These are phyloP conservation scores for Suillus alpinus DNA, from an alignment of 768 basidiomycete genomes.

Conservation along the genomic window DNA sequence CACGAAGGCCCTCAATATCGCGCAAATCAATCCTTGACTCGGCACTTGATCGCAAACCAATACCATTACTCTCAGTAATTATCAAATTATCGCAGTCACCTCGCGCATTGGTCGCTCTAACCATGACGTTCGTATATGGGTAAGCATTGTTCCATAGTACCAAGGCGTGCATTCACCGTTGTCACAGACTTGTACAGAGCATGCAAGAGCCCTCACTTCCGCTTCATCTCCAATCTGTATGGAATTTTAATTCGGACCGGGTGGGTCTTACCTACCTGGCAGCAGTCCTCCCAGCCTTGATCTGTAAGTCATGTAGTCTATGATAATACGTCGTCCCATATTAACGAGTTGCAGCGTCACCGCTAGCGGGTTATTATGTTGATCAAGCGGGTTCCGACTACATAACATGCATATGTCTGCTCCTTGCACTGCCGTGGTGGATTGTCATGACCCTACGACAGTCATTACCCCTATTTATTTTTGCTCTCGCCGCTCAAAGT, in stretches of 20 bases:
- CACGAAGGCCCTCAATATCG: background rate
- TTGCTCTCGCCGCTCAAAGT: conserved; percentile 55
- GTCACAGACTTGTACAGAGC: conserved; percentile 42
- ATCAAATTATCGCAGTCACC: conserved; percentile 41
- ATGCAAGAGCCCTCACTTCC: conserved; percentile 58
- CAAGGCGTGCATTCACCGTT: conserved; percentile 1
- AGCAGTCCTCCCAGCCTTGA: conserved; percentile 57
- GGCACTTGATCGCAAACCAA: conserved; percentile 18
- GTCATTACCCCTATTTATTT: conserved; percentile 42
- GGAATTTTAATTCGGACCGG: conserved; percentile 43
- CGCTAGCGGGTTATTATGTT: conserved; percentile 54
- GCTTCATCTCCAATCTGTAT: conserved; percentile 48
- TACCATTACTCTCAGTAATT: conserved; percentile 43
- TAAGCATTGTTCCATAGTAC: conserved; percentile 22
- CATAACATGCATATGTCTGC: conserved; percentile 44
- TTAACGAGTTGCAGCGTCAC: conserved; percentile 42
- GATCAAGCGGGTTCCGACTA: conserved; percentile 60
- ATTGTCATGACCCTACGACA: conserved; percentile 49
- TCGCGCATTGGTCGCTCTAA: conserved; percentile 46
- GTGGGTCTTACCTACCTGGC: conserved; percentile 72
- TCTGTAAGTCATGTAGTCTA: conserved; percentile 46
- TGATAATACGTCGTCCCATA: no score
- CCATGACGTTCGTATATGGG: conserved; percentile 54
- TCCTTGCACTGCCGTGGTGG: conserved; percentile 65
- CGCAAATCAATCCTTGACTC: conserved; percentile 6